phyloP scores from a whole-genome alignment of 148 eudicot species.

The Linanthus parryae region DNA sequence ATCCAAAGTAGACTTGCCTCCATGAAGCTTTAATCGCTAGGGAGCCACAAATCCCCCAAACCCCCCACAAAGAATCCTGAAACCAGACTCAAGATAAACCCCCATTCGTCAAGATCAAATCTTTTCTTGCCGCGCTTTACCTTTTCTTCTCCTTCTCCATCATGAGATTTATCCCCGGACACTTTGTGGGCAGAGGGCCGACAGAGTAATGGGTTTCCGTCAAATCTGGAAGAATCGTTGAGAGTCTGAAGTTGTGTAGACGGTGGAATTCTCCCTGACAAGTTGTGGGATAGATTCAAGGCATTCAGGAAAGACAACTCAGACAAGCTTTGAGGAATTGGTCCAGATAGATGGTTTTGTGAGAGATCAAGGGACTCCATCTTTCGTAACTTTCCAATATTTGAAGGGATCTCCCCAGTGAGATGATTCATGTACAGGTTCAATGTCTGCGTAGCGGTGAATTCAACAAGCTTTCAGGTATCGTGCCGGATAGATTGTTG shows the following conservation, averaged over 20 bases:
- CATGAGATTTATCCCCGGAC: neutral
- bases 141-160: neutral
- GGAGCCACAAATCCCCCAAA: neutral
- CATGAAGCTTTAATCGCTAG: neutral
- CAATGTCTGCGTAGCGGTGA: neutral
- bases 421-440: neutral
- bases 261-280: conserved; percentile 7
- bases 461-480: conserved; percentile 13
- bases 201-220: neutral
- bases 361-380: neutral
- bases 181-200: neutral
- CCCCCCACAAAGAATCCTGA: neutral
- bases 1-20: neutral
- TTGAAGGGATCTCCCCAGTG: neutral
- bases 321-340: neutral
- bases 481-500: conserved; percentile 16
- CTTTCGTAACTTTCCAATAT: neutral
- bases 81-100: neutral
- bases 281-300: conserved; percentile 6
- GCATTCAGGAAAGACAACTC: neutral
- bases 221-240: neutral
- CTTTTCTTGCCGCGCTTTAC: no score
- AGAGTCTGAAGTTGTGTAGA: conserved; percentile 3
- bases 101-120: no score
- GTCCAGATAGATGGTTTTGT: neutral